Base-by-base conservation (phyloP, 2,329 filamentous ascomycete genomes). In the Leptographium radiaticola region DNA sequence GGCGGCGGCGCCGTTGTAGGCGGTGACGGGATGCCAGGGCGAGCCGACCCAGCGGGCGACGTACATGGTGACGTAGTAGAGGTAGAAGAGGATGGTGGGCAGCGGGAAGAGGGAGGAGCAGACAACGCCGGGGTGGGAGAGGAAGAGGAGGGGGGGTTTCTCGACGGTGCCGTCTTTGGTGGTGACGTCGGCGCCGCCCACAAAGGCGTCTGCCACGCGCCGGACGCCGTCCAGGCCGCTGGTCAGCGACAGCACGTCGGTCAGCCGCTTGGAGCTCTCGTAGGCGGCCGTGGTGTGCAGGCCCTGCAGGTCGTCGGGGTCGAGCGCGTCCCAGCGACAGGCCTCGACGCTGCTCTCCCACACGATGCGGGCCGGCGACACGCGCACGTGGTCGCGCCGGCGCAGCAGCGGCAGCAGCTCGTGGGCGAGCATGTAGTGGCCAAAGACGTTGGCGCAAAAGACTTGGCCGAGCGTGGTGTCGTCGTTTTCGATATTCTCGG, bases 391-490 rank as follows among this genome's bases (percentile, higher is more conserved):
- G 42, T 68, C 58, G 54, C 68, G 59, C 43, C 80, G 72, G 62
- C 72, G 70, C 61, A 98, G 76, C 12, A 96, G 73, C 0, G 88
- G 85, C 60, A 86, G 76, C 12, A 97, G 76, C 63, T 84, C 81
- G 66, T 95, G 90, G 16, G 81, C 80, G 30, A 98, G 80, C 63
- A 96, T 71, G 66, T 98, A 97, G 70, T 98, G 93, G 0, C 93
- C 93, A 65, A 98, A 97, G 34, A 95, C 78, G 64, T 97, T 97
- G 50, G 91, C 85, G 65, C 84, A 86, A 66, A 97, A 98, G 18
- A 95, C 81, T 60, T 88, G 77, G 4, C 89, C 90, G 0, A 98
- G 71, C 25, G 25, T 25, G 6, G 73, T 70, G 0, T 84, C 82
- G 55, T 82, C 78, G 12, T 51, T 52, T 56, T 47, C 51, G 43